Percentiles rank a stretch among this genome's conserved stretches.
Evolutionary conservation across 176 grass and related monocot genomes (phyloP).

Genomic region (Phoenix roebelenii): DNA sequence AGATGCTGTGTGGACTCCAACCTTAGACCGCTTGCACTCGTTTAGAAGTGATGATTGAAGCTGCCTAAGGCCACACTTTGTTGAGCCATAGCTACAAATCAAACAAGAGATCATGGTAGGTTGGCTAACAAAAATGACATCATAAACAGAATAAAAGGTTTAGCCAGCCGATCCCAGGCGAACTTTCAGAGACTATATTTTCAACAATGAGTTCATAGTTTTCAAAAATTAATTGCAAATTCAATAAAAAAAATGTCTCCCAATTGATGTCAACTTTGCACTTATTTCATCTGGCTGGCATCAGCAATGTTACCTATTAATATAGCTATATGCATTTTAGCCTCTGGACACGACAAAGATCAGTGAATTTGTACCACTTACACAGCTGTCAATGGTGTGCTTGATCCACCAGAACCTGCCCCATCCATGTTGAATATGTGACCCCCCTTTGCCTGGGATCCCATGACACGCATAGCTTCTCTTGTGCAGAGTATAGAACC

Average conservation of each 20-base stretch:
- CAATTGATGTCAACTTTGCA: too few relatives aligned
- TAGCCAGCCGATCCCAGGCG: too few relatives aligned
- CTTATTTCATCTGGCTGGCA: too few relatives aligned
- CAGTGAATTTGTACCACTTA: conserved; percentile 25
- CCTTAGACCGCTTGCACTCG: conserved; percentile 84
- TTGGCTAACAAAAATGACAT: too few relatives aligned
- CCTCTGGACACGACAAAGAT: background rate
- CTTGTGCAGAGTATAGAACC: conserved; percentile 91
- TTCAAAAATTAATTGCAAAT: too few relatives aligned
- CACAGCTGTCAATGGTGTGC: conserved; percentile 97
- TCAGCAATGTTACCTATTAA: too few relatives aligned
- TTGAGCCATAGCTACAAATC: conserved; percentile 84
- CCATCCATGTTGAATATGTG: conserved; percentile 99
- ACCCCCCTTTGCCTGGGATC: conserved; percentile 66
- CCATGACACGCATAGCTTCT: conserved; percentile 89
- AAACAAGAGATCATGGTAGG: background rate
- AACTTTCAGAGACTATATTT: too few relatives aligned
- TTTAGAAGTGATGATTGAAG: conserved; percentile 86
- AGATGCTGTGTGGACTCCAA: conserved; percentile 92
- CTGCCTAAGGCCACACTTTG: conserved; percentile 91
- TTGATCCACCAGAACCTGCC: conserved; percentile 93
- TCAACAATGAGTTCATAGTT: too few relatives aligned
- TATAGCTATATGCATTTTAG: too few relatives aligned
- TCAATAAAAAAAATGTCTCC: too few relatives aligned
- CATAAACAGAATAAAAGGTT: too few relatives aligned